Percentiles rank a stretch among this genome's conserved stretches.
phyloP scores from a whole-genome alignment of 768 basidiomycete genomes.

The Tephrocybe sp. region DNA sequence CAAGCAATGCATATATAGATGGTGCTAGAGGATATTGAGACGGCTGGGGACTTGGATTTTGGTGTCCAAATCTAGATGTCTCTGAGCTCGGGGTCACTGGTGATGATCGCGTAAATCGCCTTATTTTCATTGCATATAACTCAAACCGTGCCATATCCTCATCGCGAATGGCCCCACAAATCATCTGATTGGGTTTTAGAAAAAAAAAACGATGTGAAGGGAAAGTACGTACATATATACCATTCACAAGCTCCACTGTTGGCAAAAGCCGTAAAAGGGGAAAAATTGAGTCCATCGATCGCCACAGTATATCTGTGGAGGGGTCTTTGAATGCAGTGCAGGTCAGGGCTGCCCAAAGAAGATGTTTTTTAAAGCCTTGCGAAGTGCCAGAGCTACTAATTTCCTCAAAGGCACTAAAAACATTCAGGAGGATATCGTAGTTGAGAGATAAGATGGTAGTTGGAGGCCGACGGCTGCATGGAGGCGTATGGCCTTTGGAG shows the following conservation, averaged over 20 bases:
- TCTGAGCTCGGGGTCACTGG: no score
- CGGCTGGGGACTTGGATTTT: no score
- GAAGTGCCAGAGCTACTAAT: not conserved
- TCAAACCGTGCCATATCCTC: no score
- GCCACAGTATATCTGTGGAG: constrained; percentile 12
- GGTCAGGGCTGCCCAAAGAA: constrained; percentile 5
- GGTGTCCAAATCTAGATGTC: no score
- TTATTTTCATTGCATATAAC: no score
- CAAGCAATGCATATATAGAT: no score
- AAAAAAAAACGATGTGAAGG: not conserved
- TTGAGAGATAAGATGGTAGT: not conserved
- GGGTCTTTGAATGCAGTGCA: constrained; percentile 11
- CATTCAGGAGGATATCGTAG: not conserved
- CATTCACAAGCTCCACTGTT: not conserved
- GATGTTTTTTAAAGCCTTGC: not conserved
- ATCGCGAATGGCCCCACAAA: not conserved
- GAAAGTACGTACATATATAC: not conserved
- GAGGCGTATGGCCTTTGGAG: no score
- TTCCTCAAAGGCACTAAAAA: not conserved
- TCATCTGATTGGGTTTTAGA: not conserved
- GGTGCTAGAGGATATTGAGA: no score
- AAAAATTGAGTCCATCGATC: not conserved
- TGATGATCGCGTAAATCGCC: no score
- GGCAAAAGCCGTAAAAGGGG: not conserved
- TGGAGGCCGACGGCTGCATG: not conserved